These are phyloP conservation scores for Melanomma pulvis-pyrius DNA, from an alignment of 495 filamentous ascomycete genomes.

Conservation along the genomic window DNA sequence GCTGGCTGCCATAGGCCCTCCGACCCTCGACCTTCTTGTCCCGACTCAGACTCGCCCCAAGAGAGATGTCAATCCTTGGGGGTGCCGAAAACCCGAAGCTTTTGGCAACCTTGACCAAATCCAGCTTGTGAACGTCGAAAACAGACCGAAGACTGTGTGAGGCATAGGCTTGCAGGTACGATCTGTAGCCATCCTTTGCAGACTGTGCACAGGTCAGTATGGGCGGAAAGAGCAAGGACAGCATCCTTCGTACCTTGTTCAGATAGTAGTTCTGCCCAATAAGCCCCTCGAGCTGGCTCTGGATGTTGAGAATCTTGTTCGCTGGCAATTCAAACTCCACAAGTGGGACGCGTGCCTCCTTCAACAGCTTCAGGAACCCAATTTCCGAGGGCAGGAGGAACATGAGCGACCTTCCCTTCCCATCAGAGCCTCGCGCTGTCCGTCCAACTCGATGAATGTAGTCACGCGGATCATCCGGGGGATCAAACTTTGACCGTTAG, in stretches of 20 bases:
- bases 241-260: constrained; percentile 65
- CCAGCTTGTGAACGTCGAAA: constrained; percentile 91
- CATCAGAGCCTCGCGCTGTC: constrained; percentile 83
- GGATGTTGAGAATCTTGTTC: constrained; percentile 68
- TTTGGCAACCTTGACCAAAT: constrained; percentile 91
- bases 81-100: constrained; percentile 87
- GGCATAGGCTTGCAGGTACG: constrained; percentile 93
- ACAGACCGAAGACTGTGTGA: constrained; percentile 86
- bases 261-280: constrained; percentile 96
- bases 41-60: constrained; percentile 83
- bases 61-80: constrained; percentile 85
- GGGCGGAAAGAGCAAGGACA: background rate
- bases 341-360: constrained; percentile 88
- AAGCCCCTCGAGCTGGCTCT: constrained; percentile 90
- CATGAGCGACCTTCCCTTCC: constrained; percentile 81
- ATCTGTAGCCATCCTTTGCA: constrained; percentile 72
- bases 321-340: constrained; percentile 65
- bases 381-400: constrained; percentile 92
- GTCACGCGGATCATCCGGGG: constrained; percentile 84
- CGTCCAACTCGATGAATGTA: constrained; percentile 98
- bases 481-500: constrained; percentile 67
- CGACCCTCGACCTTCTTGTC: constrained; percentile 81
- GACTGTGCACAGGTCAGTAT: constrained; percentile 45
- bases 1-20: constrained; percentile 79
- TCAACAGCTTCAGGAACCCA: constrained; percentile 88